Evolutionary conservation across 208 protist species (phyloP), one percentile per base, ranked within the genome.

Genomic region (Acanthamoeba healyi): DNA sequence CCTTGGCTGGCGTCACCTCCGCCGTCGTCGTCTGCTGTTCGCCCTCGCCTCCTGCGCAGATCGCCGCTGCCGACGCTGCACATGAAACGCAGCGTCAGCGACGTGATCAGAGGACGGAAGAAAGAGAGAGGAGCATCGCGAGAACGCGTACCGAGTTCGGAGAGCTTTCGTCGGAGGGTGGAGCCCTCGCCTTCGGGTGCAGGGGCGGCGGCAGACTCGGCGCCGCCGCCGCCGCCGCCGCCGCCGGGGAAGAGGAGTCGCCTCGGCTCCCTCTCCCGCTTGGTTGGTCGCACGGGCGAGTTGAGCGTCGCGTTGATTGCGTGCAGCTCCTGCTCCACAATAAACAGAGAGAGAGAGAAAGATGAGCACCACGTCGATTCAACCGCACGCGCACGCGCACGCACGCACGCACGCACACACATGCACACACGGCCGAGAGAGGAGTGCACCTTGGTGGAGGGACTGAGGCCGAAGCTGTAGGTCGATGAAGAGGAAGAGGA

Each of bases 391-490:
- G 17, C 32, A 3, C n/a, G 32, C n/a, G 17, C n/a, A 70, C n/a
- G 32, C n/a, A n/a, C n/a, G n/a, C n/a, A n/a, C n/a, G n/a, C n/a
- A n/a, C n/a, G n/a, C n/a, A n/a, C n/a, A n/a, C n/a, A n/a, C n/a
- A 72, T 10, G 32, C 26, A 72, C 29, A 72, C 29, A 72, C 29
- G 32, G 12, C 9, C 29, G 63, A 22, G 63, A 72, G 63, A 22
- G 32, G 9, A 36, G 32, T 6, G 24, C 2, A 46, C 74, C 17
- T 58, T 56, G 42, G 12, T 86, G 26, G 74, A 86, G 34, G 74
- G 74, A 26, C 74, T 86, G n/a, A 86, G 38, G 40, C 74, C 74
- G 54, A 86, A 58, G 74, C 74, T 86, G 46, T 86, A 86, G 74
- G 74, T 58, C 12, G 67, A 12, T 12, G 67, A n/a, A 4, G 65